These are phyloP conservation scores for Crataegus laevigata DNA, from an alignment of 306 rosid species.

Conservation along the genomic window DNA sequence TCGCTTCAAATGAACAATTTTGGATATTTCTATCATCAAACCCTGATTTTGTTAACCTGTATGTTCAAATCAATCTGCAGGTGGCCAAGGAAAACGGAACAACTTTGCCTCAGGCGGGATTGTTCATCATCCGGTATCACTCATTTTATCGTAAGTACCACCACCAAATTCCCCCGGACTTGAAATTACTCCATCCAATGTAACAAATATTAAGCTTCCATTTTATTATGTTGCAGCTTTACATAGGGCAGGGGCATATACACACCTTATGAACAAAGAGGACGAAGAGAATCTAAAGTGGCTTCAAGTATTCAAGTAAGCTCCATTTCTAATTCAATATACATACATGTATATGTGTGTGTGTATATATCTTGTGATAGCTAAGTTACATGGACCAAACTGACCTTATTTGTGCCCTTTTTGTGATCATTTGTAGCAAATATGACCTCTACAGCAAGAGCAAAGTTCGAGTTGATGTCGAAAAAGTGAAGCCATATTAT, in stretches of 20 bases:
- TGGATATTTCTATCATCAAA: neutral
- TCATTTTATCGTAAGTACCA: constrained; percentile 50
- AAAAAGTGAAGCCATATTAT: constrained; percentile 72
- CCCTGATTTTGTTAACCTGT: neutral
- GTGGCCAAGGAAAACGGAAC: constrained; percentile 57
- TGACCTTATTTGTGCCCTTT: neutral
- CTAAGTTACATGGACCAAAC: neutral
- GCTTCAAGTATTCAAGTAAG: constrained; percentile 55
- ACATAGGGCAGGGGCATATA: constrained; percentile 48
- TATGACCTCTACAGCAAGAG: constrained; percentile 88
- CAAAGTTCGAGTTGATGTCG: constrained; percentile 50
- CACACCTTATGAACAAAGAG: constrained; percentile 50
- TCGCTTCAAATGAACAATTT: no score
- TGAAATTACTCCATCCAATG: neutral
- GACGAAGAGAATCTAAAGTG: constrained; percentile 53
- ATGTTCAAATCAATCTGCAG: constrained; percentile 17
- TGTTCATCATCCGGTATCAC: constrained; percentile 59
- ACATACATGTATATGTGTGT: neutral
- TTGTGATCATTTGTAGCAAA: constrained; percentile 38
- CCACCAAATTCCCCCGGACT: neutral
- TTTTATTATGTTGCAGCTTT: constrained; percentile 32
- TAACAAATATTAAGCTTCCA: neutral
- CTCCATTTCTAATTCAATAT: neutral
- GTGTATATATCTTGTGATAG: neutral
- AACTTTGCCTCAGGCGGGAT: constrained; percentile 45